A percentile compares a stretch with the other conserved stretches of the same genome.
Evolutionary conservation across 2,329 filamentous ascomycete genomes (phyloP).

Genomic region (Arachnopeziza araneosa): DNA sequence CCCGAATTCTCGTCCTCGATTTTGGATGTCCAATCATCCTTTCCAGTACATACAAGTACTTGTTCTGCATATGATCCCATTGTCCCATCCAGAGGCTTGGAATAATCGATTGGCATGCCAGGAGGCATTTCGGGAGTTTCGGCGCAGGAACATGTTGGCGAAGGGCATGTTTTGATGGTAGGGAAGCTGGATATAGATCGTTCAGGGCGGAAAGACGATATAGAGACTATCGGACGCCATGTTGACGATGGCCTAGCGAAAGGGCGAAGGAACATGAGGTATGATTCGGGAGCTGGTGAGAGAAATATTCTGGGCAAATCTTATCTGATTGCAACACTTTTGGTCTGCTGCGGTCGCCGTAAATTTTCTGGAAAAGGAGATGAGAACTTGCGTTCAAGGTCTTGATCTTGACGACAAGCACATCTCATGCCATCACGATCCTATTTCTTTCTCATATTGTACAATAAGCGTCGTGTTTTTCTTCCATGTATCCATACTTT

Average conservation of each 20-base stretch:
- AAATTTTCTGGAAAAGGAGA: background rate
- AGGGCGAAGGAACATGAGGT: constrained; percentile 20
- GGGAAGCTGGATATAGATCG: constrained; percentile 18
- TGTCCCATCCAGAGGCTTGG: constrained; percentile 64
- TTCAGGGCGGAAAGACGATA: background rate
- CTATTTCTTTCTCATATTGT: background rate
- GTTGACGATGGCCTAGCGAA: constrained; percentile 7
- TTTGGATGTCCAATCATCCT: constrained; percentile 71
- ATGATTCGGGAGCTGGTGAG: background rate
- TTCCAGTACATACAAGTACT: constrained; percentile 76
- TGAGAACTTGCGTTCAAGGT: background rate
- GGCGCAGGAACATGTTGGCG: constrained; percentile 72
- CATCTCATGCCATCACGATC: background rate
- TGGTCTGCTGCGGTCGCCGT: background rate
- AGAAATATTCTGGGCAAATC: background rate
- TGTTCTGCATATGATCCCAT: constrained; percentile 78
- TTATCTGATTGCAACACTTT: background rate
- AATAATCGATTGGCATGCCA: constrained; percentile 69
- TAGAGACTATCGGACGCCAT: constrained; percentile 9
- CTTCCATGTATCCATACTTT: background rate
- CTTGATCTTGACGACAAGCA: background rate
- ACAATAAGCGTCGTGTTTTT: background rate
- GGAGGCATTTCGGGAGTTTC: constrained; percentile 57
- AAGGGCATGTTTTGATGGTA: constrained; percentile 51
- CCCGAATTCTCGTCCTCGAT: constrained; percentile 76